Percentiles rank a stretch among this genome's conserved stretches.
Evolutionary conservation across 805 yeast species (phyloP).

Genomic region (Komagataella pastoris): DNA sequence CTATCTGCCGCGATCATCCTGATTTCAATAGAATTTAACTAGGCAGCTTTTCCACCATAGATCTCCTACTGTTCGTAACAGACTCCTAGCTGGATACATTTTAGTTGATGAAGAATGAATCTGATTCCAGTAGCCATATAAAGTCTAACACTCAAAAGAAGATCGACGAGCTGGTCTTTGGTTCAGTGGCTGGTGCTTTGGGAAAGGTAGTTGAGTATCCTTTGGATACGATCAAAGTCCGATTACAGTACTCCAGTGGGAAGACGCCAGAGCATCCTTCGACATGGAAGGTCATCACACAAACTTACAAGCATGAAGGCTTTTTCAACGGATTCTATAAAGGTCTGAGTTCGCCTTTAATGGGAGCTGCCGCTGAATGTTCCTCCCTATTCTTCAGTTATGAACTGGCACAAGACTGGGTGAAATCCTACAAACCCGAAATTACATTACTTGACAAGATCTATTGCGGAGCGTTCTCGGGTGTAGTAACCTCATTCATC

Average conservation of each 20-base stretch:
- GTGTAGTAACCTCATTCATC: conserved; percentile 69
- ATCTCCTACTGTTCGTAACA: not conserved
- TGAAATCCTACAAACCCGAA: conserved; percentile 13
- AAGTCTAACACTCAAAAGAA: conserved; percentile 16
- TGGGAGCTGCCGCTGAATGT: conserved; percentile 86
- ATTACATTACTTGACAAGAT: conserved; percentile 20
- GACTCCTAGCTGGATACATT: not conserved
- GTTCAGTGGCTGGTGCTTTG: conserved; percentile 57
- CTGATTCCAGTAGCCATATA: not conserved
- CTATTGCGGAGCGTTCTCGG: conserved; percentile 69
- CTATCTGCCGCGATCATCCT: not conserved
- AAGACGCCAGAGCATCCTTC: conserved; percentile 48
- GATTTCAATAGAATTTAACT: not conserved
- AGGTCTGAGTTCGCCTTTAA: conserved; percentile 69
- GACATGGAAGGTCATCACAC: conserved; percentile 50
- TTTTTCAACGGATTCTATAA: conserved; percentile 55
- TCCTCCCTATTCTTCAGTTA: conserved; percentile 67
- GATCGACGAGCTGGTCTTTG: conserved; percentile 23
- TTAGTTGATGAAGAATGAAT: not conserved
- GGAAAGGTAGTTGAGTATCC: conserved; percentile 87
- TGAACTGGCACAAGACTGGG: conserved; percentile 27
- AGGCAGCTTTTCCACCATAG: not conserved
- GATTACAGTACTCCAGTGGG: conserved; percentile 44
- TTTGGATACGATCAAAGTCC: conserved; percentile 83
- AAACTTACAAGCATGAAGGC: conserved; percentile 61